Evolutionary conservation across 495 filamentous ascomycete genomes (phyloP), one percentile per base, ranked within the genome.

Genomic region (Beverwykella pulmonaria): DNA sequence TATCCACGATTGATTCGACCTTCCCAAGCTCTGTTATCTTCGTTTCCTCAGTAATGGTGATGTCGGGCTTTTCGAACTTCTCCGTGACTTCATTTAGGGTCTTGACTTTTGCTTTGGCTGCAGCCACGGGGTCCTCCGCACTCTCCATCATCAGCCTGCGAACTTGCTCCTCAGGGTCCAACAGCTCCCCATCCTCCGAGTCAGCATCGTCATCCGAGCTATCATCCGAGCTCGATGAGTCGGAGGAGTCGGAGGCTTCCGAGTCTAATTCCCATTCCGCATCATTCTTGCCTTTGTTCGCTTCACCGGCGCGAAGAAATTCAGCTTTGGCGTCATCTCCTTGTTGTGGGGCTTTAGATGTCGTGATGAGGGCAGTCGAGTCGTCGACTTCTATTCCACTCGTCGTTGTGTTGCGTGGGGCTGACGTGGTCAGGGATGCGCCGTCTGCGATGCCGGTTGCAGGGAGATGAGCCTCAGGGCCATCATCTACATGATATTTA

Each of bases 141-240:
- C 85, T 88, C 79, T 86, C 90, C 53, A 83, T 87, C 92, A 97
- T 93, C 27, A 97, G 80, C 34, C 93, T 84, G 10, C 86, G 84
- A 0, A 89, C 90, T 68, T 90, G 87, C 73, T 94, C 91, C 74
- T 90, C 90, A 14, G 90, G 83, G 53, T 85, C 87, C 19, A 95
- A 81, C 27, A 91, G 82, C 15, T 86, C 82, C 63, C 91, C 86
- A 84, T 87, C 86, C 23, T 84, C 87, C 10, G 53, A 65, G 12
- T 61, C 60, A 29, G 89, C 88, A 25, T 36, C 49, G 5, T 73
- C 71, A 27, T 71, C 71, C 10, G 67, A 71, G 53, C 85, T 84
- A 57, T 87, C 86, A 52, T 87, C 84, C 12, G 79, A 81, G 22
- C 69, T 71, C 1, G 65, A 68, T 19, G 54, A 55, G 39, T 61